Percentiles rank a stretch among this genome's conserved stretches.
Evolutionary conservation across 1,284 basidiomycete species (phyloP).

Genomic region (Moniliella sp.): DNA sequence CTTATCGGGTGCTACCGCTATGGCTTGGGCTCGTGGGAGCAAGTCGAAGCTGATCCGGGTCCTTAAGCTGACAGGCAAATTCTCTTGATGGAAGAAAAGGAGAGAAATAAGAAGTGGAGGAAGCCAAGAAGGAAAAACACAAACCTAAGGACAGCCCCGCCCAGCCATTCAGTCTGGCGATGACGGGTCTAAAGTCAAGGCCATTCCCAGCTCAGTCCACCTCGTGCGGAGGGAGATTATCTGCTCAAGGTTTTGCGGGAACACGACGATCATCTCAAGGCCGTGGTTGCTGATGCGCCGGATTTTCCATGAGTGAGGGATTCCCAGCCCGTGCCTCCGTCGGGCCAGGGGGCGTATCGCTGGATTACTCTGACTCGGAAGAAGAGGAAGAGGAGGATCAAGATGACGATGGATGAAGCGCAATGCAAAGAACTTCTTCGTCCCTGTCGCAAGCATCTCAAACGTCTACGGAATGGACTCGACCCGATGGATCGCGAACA

Average conservation of each 20-base stretch:
- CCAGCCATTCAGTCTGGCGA: neutral
- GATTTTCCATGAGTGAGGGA: too few relatives aligned
- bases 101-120: constrained; percentile 17
- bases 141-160: constrained; percentile 5
- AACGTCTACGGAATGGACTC: constrained; percentile 70
- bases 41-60: constrained; percentile 65
- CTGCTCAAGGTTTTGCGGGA: too few relatives aligned
- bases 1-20: constrained; percentile 78
- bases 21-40: constrained; percentile 92
- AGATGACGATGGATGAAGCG: constrained; percentile 93
- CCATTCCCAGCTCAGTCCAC: too few relatives aligned
- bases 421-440: constrained; percentile 88
- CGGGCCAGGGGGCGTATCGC: too few relatives aligned
- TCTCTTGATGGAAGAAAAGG: constrained; percentile 57
- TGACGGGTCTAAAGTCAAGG: too few relatives aligned
- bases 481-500: constrained; percentile 77
- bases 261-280: too few relatives aligned
- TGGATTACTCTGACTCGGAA: neutral
- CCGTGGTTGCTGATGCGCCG: too few relatives aligned
- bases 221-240: too few relatives aligned
- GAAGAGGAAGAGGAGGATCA: too few relatives aligned
- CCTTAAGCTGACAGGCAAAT: constrained; percentile 73
- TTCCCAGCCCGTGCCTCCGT: too few relatives aligned
- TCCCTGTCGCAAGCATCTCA: constrained; percentile 88
- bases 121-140: constrained; percentile 5